Evolutionary conservation across 805 yeast species (phyloP).

Genomic region (Saccharomycopsis synnaedendra): DNA sequence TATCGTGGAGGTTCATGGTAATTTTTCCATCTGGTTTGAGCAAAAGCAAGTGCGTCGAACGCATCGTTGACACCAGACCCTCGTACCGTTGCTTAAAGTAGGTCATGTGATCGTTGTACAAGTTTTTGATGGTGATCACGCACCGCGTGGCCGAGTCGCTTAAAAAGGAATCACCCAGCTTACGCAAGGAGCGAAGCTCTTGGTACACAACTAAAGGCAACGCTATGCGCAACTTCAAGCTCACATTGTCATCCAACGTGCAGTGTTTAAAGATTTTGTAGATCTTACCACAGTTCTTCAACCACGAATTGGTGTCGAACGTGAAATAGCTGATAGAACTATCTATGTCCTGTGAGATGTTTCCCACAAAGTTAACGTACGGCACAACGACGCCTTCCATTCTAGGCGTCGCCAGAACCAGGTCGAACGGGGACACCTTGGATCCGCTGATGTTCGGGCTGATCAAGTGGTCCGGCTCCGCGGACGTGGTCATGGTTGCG

Average conservation of each 20-base stretch:
- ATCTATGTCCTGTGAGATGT: slow-evolving; percentile 48
- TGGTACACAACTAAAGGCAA: slow-evolving; percentile 65
- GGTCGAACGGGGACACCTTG: slow-evolving; percentile 3
- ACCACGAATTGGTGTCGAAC: slow-evolving; percentile 71
- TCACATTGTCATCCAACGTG: slow-evolving; percentile 28
- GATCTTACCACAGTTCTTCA: slow-evolving; percentile 68
- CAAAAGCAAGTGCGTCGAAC: slow-evolving; percentile 7
- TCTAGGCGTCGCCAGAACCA: background rate
- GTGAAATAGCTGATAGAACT: slow-evolving; percentile 45
- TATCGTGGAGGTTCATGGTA: slow-evolving; percentile 7
- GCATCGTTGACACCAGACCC: background rate
- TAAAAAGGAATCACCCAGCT: slow-evolving; percentile 60
- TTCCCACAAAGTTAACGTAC: slow-evolving; percentile 26
- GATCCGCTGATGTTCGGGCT: slow-evolving; percentile 2
- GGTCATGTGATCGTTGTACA: slow-evolving; percentile 33
- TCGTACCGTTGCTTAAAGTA: slow-evolving; percentile 7
- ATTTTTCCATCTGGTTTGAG: slow-evolving; percentile 13
- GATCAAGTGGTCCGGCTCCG: slow-evolving; percentile 2
- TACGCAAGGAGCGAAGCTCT: slow-evolving; percentile 59
- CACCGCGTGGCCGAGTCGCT: slow-evolving; percentile 77
- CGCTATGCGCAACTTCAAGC: slow-evolving; percentile 11
- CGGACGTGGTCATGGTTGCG: background rate
- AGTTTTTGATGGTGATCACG: slow-evolving; percentile 60
- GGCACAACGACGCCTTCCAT: slow-evolving; percentile 1
- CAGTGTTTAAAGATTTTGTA: slow-evolving; percentile 55